These are phyloP conservation scores for Lepraria neglecta DNA, from an alignment of 495 filamentous ascomycete genomes.

Conservation along the genomic window DNA sequence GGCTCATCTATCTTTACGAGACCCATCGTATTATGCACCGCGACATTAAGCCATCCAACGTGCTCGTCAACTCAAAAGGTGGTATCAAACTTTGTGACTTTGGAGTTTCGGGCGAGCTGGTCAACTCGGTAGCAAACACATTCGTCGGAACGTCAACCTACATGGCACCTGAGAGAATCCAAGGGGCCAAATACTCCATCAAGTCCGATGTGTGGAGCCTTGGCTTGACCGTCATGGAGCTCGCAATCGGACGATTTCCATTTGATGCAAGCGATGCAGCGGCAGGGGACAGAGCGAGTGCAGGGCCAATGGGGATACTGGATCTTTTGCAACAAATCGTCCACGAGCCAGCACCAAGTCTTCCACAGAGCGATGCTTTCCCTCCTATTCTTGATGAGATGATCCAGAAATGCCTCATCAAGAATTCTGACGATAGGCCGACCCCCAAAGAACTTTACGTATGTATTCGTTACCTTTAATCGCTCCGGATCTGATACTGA, in stretches of 20 bases:
- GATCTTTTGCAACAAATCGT: conserved; percentile 97
- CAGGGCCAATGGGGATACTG: conserved; percentile 84
- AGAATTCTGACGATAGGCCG: conserved; percentile 77
- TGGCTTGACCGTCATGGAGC: conserved; percentile 90
- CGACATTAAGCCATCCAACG: conserved; percentile 97
- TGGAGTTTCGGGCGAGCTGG: conserved; percentile 89
- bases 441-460: conserved; percentile 80
- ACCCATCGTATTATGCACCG: conserved; percentile 96
- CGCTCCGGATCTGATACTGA: conserved; percentile 20
- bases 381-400: conserved; percentile 90
- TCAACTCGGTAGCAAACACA: conserved; percentile 95
- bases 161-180: conserved; percentile 97
- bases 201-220: conserved; percentile 99
- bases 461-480: conserved; percentile 20
- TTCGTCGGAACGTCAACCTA: conserved; percentile 98
- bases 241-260: conserved; percentile 93
- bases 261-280: conserved; percentile 75
- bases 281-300: conserved; percentile 60
- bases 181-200: conserved; percentile 92
- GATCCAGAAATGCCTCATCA: conserved; percentile 90
- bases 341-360: conserved; percentile 84
- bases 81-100: conserved; percentile 98
- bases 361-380: conserved; percentile 96
- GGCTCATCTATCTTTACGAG: conserved; percentile 89
- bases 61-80: conserved; percentile 87